These are phyloP conservation scores for Zea luxurians DNA, from an alignment of 176 grass and related monocot genomes.

Conservation along the genomic window DNA sequence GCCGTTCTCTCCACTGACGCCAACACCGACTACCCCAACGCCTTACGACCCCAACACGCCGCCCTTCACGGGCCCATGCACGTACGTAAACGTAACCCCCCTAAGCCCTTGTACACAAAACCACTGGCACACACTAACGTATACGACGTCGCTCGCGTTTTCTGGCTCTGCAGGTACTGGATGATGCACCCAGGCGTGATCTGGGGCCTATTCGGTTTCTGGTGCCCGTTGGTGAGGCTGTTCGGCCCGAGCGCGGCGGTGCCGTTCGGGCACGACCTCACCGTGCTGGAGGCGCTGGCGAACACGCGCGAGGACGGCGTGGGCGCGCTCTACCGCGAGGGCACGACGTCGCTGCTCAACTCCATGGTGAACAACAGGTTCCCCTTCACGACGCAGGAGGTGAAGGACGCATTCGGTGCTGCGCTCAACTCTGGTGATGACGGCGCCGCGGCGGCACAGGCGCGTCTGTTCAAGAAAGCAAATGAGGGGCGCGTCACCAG, in stretches of 20 bases:
- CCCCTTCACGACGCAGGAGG: conserved; percentile 60
- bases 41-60: conserved; percentile 72
- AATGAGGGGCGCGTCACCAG: conserved; percentile 53
- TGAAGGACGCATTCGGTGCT: conserved; percentile 62
- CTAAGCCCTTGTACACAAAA: not conserved
- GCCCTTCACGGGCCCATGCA: conserved; percentile 64
- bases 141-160: not conserved
- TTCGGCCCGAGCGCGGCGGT: conserved; percentile 52
- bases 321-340: conserved; percentile 75
- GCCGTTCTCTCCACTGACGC: conserved; percentile 50
- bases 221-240: conserved; percentile 54
- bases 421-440: conserved; percentile 47
- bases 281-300: conserved; percentile 63
- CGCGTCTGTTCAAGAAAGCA: conserved; percentile 66
- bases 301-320: conserved; percentile 67
- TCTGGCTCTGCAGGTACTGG: conserved; percentile 66
- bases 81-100: conserved; percentile 41
- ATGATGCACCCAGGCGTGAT: conserved; percentile 61
- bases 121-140: not conserved
- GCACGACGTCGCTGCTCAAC: conserved; percentile 80
- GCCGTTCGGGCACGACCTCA: conserved; percentile 64
- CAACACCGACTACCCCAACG: conserved; percentile 55
- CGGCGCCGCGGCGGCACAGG: conserved; percentile 50
- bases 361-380: conserved; percentile 66
- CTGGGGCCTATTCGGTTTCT: conserved; percentile 65